Evolutionary conservation across 2,329 filamentous ascomycete species (phyloP).

Genomic region (Grosmannia clavigera): DNA sequence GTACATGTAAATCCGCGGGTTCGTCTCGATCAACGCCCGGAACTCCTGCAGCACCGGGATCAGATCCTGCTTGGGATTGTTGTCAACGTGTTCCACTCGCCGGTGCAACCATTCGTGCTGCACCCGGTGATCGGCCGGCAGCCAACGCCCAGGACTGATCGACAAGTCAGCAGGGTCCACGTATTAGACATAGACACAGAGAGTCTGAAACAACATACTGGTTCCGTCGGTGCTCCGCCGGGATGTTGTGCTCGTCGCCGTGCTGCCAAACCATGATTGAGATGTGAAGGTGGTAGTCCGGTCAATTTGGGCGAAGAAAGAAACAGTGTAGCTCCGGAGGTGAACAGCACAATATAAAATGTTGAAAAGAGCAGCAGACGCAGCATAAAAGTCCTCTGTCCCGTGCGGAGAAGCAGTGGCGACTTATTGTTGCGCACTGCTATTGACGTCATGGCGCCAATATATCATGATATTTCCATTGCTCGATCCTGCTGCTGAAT

Average conservation of each 20-base stretch:
- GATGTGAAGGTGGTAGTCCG: not conserved
- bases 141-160: slow-evolving; percentile 43
- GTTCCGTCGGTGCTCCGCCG: slow-evolving; percentile 30
- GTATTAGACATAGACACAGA: not conserved
- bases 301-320: too few relatives aligned
- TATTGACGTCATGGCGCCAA: not conserved
- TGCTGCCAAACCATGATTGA: not conserved
- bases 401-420: not conserved
- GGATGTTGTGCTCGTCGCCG: slow-evolving; percentile 36
- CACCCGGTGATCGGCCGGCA: slow-evolving; percentile 49
- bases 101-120: slow-evolving; percentile 51
- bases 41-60: slow-evolving; percentile 53
- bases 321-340: not conserved
- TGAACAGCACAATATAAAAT: not conserved
- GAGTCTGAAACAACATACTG: slow-evolving; percentile 23
- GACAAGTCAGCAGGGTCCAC: not conserved
- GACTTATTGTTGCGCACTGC: not conserved
- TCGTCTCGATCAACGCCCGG: slow-evolving; percentile 50
- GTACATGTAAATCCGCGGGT: slow-evolving; percentile 53
- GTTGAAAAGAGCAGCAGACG: not conserved
- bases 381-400: not conserved
- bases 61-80: slow-evolving; percentile 33
- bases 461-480: not conserved
- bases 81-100: slow-evolving; percentile 42
- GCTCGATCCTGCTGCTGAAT: not conserved